These are phyloP conservation scores for Syncephalastrum racemosum DNA, from an alignment of 371 early-diverging fungal species.

Conservation along the genomic window DNA sequence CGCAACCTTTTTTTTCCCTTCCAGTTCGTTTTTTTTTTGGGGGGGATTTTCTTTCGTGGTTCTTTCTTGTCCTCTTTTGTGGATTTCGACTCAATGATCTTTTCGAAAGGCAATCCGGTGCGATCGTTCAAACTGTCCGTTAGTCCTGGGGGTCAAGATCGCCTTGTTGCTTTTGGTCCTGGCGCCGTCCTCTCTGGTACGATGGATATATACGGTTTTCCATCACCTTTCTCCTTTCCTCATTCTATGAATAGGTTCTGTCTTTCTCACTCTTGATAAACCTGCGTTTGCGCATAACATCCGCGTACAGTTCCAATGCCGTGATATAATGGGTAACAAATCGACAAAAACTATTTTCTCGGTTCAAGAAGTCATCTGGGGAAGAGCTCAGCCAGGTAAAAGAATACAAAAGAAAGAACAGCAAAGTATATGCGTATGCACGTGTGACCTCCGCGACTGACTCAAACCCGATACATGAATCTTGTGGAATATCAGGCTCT, in stretches of 20 bases:
- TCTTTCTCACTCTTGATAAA: slow-evolving; percentile 36
- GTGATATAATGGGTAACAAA: slow-evolving; percentile 1
- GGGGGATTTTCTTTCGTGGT: slow-evolving; percentile 6
- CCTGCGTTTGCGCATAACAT: slow-evolving; percentile 25
- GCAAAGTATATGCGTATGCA: background rate
- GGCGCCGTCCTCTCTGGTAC: slow-evolving; percentile 47
- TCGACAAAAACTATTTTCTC: slow-evolving; percentile 26
- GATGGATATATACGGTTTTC: background rate
- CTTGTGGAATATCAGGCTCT: background rate
- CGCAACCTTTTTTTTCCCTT: background rate
- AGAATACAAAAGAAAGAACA: background rate
- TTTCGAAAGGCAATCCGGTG: slow-evolving; percentile 18
- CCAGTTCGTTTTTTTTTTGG: slow-evolving; percentile 3
- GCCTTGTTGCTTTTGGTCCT: slow-evolving; percentile 45
- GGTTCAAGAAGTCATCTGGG: slow-evolving; percentile 33
- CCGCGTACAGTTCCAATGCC: slow-evolving; percentile 35
- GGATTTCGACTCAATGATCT: slow-evolving; percentile 16
- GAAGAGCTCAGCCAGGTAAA: slow-evolving; percentile 15
- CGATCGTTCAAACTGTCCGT: slow-evolving; percentile 28
- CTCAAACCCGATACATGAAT: no score
- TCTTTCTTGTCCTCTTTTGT: slow-evolving; percentile 12
- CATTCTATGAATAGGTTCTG: slow-evolving; percentile 24
- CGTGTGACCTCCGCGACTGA: no score
- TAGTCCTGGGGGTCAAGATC: slow-evolving; percentile 28
- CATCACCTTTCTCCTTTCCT: background rate